Percentiles rank a stretch among this genome's conserved stretches.
Conservation (phyloP, 805 yeast genomes). For the Saccharomycopsis javanensis region DNA sequence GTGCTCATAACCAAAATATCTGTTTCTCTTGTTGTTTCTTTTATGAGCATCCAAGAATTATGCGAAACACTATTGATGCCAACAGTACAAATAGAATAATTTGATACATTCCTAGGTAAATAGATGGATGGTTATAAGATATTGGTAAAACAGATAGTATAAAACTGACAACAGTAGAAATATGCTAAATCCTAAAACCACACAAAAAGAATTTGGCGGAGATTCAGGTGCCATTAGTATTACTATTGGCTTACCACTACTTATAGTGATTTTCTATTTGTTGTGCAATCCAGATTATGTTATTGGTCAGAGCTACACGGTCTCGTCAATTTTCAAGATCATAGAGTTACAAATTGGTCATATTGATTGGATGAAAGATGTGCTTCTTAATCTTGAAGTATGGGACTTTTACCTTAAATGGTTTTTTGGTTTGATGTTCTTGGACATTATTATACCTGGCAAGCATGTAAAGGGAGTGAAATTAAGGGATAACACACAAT, state of each 20-base stretch:
- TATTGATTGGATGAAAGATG: constrained; percentile 22
- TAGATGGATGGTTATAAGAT: too few species aligned
- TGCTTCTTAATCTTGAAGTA: constrained; percentile 35
- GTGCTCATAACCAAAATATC: not conserved
- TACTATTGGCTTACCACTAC: constrained; percentile 54
- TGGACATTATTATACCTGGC: constrained; percentile 66
- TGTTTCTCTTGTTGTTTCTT: too few species aligned
- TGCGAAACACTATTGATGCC: too few species aligned
- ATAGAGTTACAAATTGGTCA: constrained; percentile 24
- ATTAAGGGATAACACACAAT: constrained; percentile 65
- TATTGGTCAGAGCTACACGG: constrained; percentile 35
- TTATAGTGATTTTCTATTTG: constrained; percentile 50
- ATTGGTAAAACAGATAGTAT: not conserved
- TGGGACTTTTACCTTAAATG: constrained; percentile 64
- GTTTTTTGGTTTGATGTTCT: constrained; percentile 54
- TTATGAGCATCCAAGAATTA: too few species aligned
- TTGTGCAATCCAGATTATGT: constrained; percentile 52
- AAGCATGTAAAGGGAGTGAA: constrained; percentile 50
- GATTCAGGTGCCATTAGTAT: constrained; percentile 60
- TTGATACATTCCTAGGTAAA: too few species aligned
- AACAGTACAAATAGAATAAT: too few species aligned
- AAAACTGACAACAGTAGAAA: not conserved
- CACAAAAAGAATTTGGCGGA: constrained; percentile 70
- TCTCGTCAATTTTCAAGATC: constrained; percentile 32
- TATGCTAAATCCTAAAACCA: constrained; percentile 59